These are phyloP conservation scores for Ceratobasidium sp. DNA, from an alignment of 1,284 basidiomycete species.

Conservation along the genomic window DNA sequence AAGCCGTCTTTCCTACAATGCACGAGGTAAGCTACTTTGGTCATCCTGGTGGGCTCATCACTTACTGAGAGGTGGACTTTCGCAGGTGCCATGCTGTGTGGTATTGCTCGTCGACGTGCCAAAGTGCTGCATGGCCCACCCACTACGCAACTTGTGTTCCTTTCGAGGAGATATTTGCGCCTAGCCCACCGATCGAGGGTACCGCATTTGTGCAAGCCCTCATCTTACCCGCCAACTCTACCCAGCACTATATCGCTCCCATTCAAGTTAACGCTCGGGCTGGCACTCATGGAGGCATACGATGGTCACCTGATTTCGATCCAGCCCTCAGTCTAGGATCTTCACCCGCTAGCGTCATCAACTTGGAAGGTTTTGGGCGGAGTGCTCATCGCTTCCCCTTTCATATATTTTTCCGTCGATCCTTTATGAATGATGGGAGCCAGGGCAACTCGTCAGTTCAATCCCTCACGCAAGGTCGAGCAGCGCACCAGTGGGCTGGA, in stretches of 20 bases:
- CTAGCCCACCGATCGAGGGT: neutral
- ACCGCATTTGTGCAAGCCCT: conserved; percentile 14
- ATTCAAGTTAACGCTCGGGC: conserved; percentile 14
- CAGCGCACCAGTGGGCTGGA: conserved; percentile 36
- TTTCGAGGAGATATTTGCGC: neutral
- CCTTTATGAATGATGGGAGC: conserved; percentile 40
- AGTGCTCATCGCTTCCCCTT: conserved; percentile 41
- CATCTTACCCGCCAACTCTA: conserved; percentile 9
- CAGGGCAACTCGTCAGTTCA: conserved; percentile 20
- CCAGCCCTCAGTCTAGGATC: conserved; percentile 5
- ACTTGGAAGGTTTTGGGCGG: conserved; percentile 41
- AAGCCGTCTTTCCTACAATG: conserved; percentile 19
- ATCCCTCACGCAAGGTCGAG: conserved; percentile 29
- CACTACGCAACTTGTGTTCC: conserved; percentile 23
- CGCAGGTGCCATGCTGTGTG: conserved; percentile 16
- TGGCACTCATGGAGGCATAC: conserved; percentile 3
- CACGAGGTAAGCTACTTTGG: conserved; percentile 2
- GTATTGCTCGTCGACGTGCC: conserved; percentile 18
- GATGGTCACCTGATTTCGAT: conserved; percentile 26
- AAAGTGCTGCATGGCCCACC: conserved; percentile 17
- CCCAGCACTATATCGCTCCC: conserved; percentile 4
- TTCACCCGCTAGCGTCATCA: conserved; percentile 8
- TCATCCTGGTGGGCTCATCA: neutral
- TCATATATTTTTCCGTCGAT: conserved; percentile 41
- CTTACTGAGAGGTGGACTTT: neutral